Evolutionary conservation across 768 basidiomycete species (phyloP).

Genomic region (Rhizopogon sp.): DNA sequence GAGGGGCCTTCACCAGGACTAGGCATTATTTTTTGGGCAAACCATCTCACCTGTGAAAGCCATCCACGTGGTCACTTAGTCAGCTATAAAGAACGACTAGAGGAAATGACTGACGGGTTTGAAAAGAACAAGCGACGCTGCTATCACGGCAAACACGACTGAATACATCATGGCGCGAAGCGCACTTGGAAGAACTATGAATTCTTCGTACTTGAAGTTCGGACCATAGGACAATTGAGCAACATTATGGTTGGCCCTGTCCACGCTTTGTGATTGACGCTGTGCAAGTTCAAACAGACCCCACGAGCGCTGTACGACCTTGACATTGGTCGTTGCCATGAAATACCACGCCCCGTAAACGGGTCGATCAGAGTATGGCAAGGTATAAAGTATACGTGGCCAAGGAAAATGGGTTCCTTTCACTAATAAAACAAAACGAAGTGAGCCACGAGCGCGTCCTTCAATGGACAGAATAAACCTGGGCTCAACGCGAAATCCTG

Average conservation of each 20-base stretch:
- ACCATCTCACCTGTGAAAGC: constrained; percentile 45
- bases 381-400: constrained; percentile 29
- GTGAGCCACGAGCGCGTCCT: constrained; percentile 1
- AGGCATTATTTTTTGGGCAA: constrained; percentile 46
- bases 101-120: constrained; percentile 29
- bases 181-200: constrained; percentile 36
- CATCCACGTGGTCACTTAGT: not conserved
- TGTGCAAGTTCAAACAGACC: constrained; percentile 38
- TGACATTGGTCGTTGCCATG: constrained; percentile 41
- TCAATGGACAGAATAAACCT: constrained; percentile 21
- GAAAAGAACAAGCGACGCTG: constrained; percentile 25
- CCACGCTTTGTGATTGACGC: constrained; percentile 12
- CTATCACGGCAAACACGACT: constrained; percentile 21
- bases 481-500: constrained; percentile 40
- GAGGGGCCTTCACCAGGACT: constrained; percentile 60
- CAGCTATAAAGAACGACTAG: not conserved
- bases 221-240: constrained; percentile 50
- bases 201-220: constrained; percentile 75
- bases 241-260: constrained; percentile 7
- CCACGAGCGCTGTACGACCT: constrained; percentile 54
- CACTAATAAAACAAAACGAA: constrained; percentile 17
- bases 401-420: constrained; percentile 23
- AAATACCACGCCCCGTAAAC: constrained; percentile 37
- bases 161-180: constrained; percentile 38
- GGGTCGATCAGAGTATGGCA: constrained; percentile 27